A percentile compares a stretch with the other conserved stretches of the same genome.
phyloP scores from a whole-genome alignment of 2,329 filamentous ascomycete species.

The Fusarium foetens region DNA sequence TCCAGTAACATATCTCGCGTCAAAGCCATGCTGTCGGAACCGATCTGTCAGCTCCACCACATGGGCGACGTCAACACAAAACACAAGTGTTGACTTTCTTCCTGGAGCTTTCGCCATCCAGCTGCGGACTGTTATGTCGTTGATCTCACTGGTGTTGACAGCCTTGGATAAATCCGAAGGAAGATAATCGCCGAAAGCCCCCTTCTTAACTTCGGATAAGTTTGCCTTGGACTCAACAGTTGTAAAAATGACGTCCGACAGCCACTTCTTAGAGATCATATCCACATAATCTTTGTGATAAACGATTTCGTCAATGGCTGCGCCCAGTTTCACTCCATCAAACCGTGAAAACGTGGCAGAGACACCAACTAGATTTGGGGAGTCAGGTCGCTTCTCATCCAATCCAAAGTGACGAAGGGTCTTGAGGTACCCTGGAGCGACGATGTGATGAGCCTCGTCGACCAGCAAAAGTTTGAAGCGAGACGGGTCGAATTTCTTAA shows the following conservation, averaged over 20 bases:
- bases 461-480: slow-evolving; percentile 91
- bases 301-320: slow-evolving; percentile 93
- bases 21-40: slow-evolving; percentile 81
- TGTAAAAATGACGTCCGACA: slow-evolving; percentile 92
- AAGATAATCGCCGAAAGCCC: slow-evolving; percentile 78
- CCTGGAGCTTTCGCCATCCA: slow-evolving; percentile 82
- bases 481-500: slow-evolving; percentile 83
- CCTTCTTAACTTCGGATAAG: slow-evolving; percentile 74
- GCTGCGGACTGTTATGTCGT: slow-evolving; percentile 84
- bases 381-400: slow-evolving; percentile 53
- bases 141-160: slow-evolving; percentile 84
- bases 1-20: slow-evolving; percentile 88
- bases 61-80: slow-evolving; percentile 91
- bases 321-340: slow-evolving; percentile 83
- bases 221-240: slow-evolving; percentile 88
- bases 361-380: slow-evolving; percentile 83
- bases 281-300: slow-evolving; percentile 83
- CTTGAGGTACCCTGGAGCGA: slow-evolving; percentile 81
- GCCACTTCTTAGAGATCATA: slow-evolving; percentile 87
- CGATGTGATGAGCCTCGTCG: slow-evolving; percentile 97
- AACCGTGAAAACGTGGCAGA: slow-evolving; percentile 83
- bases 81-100: slow-evolving; percentile 88
- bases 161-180: slow-evolving; percentile 78
- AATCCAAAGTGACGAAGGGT: slow-evolving; percentile 83
- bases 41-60: slow-evolving; percentile 77